A percentile compares a stretch with the other conserved stretches of the same genome.
These are phyloP conservation scores for Myxozyma mucilagina DNA, from an alignment of 805 yeast species.

Conservation along the genomic window DNA sequence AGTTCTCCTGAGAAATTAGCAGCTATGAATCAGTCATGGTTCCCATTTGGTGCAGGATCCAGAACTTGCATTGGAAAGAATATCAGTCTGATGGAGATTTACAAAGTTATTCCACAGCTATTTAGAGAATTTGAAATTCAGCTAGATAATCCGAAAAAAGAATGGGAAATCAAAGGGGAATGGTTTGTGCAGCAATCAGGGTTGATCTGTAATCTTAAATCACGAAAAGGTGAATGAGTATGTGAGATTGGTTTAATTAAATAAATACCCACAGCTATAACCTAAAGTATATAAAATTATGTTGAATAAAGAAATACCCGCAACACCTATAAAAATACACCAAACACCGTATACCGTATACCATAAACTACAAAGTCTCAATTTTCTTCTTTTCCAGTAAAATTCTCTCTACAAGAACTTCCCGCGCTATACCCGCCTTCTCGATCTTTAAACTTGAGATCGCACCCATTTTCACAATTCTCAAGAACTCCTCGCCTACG, in stretches of 20 bases:
- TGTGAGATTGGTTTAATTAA: background rate
- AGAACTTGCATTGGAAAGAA: constrained; percentile 68
- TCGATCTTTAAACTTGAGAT: constrained; percentile 1
- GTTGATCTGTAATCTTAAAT: background rate
- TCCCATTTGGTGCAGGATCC: constrained; percentile 73
- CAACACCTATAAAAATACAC: too few relatives aligned
- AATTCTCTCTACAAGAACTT: background rate
- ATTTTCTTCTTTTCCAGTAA: background rate
- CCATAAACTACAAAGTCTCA: too few relatives aligned
- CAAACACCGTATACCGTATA: too few relatives aligned
- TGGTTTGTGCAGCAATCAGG: constrained; percentile 12
- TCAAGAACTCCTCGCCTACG: background rate
- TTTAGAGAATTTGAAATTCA: constrained; percentile 3
- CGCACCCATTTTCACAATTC: constrained; percentile 5
- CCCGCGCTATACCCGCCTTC: background rate
- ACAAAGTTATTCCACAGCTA: constrained; percentile 2
- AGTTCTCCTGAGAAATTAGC: constrained; percentile 39
- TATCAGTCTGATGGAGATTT: constrained; percentile 8
- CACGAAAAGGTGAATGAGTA: background rate
- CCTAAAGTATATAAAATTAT: background rate
- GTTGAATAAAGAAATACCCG: too few relatives aligned
- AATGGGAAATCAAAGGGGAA: background rate
- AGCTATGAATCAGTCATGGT: constrained; percentile 54
- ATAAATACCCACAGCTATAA: background rate
- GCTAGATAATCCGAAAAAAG: background rate